Evolutionary conservation across 1,284 basidiomycete species (phyloP), one percentile per base, ranked within the genome.

Genomic region (Ustilago trichophora): DNA sequence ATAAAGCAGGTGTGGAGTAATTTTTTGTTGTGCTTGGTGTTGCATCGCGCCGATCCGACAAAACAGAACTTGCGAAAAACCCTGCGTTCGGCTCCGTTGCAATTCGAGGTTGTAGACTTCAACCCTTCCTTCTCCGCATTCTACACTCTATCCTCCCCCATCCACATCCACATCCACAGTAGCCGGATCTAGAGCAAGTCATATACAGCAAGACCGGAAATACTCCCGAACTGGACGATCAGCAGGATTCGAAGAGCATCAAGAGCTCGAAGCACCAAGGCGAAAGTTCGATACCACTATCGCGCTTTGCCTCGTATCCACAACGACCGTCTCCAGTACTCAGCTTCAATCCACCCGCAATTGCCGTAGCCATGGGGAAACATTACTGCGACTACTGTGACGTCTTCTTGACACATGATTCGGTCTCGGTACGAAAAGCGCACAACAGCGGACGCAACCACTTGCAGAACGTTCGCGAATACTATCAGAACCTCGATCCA

Each of bases 381-480:
- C 77, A 80, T 48, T 80, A 80, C 19, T 80, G 77, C 40, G 76
- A 80, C 55, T 80, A 77, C 48, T 80, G 78, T 53, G 78, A 80
- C 52, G 77, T 80, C 22, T 77, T 77, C 36, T 47, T 80, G 16
- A 80, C 78, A 19, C 78, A 80, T 56, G 77, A 80, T 45, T 79
- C 77, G 33, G 72, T 73, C 16, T 77, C 75, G 7, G 95, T 98
- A 29, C 91, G 95, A 70, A 97, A 97, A 83, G 95, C 95, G 41
- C 95, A 98, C 83, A 98, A 98, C 84, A 92, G 89, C 68, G 95
- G 95, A 60, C 87, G 94, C 58, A 98, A 98, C 83, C 95, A 98
- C 81, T 86, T 98, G 35, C 86, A 92, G 45, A 98, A 98, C 80
- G 95, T 98, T 60, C 86, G 93, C 69, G 95, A 98, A 77, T 98